phyloP scores from a whole-genome alignment of 208 protist genomes.

The Trypanosoma avium region DNA sequence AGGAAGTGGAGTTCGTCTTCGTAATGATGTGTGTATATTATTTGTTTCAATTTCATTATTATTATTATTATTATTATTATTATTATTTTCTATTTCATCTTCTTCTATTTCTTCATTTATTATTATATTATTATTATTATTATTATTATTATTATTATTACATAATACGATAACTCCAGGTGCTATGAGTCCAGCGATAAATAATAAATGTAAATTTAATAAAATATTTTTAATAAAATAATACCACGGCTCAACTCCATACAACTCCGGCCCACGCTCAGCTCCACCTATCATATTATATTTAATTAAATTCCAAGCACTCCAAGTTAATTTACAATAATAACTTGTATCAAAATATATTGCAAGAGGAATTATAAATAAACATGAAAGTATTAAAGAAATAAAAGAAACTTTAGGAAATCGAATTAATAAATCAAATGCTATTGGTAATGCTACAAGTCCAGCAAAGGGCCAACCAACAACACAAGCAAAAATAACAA shows the following conservation, averaged over 20 bases:
- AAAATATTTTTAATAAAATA: constrained; percentile 93
- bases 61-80: neutral
- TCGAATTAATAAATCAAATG: constrained; percentile 65
- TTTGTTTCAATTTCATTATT: neutral
- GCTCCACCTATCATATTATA: constrained; percentile 42
- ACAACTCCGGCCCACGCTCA: constrained; percentile 76
- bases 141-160: neutral
- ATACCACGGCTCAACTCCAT: constrained; percentile 91
- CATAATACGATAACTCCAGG: constrained; percentile 37
- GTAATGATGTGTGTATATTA: neutral
- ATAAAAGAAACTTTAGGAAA: constrained; percentile 30
- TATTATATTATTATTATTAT: neutral
- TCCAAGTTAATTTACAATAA: constrained; percentile 36
- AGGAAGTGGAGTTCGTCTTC: neutral
- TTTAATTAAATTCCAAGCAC: constrained; percentile 56
- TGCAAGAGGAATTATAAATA: constrained; percentile 18
- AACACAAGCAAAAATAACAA: constrained; percentile 49
- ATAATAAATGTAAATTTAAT: constrained; percentile 94
- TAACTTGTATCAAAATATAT: constrained; percentile 43
- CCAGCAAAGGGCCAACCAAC: constrained; percentile 93
- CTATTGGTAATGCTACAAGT: constrained; percentile 78
- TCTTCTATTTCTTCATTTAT: neutral
- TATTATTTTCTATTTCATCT: neutral
- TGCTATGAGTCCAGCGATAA: constrained; percentile 56
- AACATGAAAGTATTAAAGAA: constrained; percentile 27